These are phyloP conservation scores for Metschnikowia borealis DNA, from an alignment of 805 yeast genomes.

Conservation along the genomic window DNA sequence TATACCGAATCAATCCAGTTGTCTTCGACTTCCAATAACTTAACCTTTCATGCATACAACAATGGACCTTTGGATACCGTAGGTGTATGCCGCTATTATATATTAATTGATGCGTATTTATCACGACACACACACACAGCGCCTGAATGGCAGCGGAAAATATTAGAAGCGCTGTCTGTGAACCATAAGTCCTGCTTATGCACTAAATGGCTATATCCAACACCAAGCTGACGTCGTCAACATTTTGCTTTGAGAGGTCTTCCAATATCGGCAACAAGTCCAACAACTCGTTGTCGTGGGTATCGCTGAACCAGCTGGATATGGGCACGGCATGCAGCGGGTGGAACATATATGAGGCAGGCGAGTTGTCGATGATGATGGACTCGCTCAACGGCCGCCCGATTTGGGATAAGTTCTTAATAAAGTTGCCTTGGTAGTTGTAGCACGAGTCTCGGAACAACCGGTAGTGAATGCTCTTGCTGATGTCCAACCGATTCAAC, in stretches of 20 bases:
- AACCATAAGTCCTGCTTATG: conserved; percentile 20
- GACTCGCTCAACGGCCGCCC: conserved; percentile 86
- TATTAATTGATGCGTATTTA: conserved; percentile 1
- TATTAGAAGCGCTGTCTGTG: conserved; percentile 2
- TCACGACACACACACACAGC: conserved; percentile 2
- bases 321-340: conserved; percentile 98
- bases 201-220: conserved; percentile 63
- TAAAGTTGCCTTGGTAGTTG: conserved; percentile 90
- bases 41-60: neutral
- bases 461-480: conserved; percentile 78
- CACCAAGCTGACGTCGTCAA: conserved; percentile 81
- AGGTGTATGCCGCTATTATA: neutral
- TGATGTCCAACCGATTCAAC: conserved; percentile 79
- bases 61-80: too few relatives aligned
- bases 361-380: conserved; percentile 93
- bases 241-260: conserved; percentile 68
- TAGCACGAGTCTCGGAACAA: conserved; percentile 92
- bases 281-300: conserved; percentile 91
- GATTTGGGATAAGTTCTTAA: conserved; percentile 87
- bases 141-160: neutral
- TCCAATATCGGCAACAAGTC: conserved; percentile 89
- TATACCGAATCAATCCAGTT: too few relatives aligned
- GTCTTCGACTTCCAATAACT: too few relatives aligned
- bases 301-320: conserved; percentile 96
- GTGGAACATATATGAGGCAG: conserved; percentile 96